Evolutionary conservation across 371 early-diverging fungal genomes (phyloP).

Genomic region (Basidiobolus meristosporus): DNA sequence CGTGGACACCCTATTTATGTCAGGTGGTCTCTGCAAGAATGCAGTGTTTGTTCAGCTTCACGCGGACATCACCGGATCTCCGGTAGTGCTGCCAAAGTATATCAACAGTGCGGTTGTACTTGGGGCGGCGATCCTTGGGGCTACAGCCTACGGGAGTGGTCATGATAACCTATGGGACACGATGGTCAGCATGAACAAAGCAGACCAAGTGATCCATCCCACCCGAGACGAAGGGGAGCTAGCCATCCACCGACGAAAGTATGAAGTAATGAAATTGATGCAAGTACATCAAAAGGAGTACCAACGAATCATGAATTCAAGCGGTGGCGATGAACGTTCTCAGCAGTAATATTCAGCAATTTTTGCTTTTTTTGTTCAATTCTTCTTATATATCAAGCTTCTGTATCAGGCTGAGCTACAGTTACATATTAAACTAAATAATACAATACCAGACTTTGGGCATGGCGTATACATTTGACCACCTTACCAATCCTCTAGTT

Average conservation of each 20-base stretch:
- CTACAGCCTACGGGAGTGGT: slow-evolving; percentile 20
- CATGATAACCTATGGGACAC: slow-evolving; percentile 14
- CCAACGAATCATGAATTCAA: slow-evolving; percentile 25
- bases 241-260: slow-evolving; percentile 18
- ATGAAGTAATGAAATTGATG: slow-evolving; percentile 26
- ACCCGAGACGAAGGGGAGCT: slow-evolving; percentile 7
- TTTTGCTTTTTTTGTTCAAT: too few relatives aligned
- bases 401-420: too few relatives aligned
- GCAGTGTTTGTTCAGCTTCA: slow-evolving; percentile 31
- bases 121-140: slow-evolving; percentile 48
- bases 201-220: slow-evolving; percentile 22
- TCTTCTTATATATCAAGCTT: too few relatives aligned
- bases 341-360: too few relatives aligned
- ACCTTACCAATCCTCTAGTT: too few relatives aligned
- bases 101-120: slow-evolving; percentile 44
- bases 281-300: slow-evolving; percentile 23
- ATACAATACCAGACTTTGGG: too few relatives aligned
- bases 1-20: slow-evolving; percentile 36
- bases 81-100: slow-evolving; percentile 28
- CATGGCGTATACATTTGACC: too few relatives aligned
- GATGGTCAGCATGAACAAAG: slow-evolving; percentile 21
- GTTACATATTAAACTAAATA: too few relatives aligned
- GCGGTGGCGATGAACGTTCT: too few relatives aligned
- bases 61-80: slow-evolving; percentile 31
- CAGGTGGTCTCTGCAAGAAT: slow-evolving; percentile 50